Percentiles rank a stretch among this genome's conserved stretches.
Conservation (phyloP, 2,329 filamentous ascomycete species). For the Aspergillus sp. region DNA sequence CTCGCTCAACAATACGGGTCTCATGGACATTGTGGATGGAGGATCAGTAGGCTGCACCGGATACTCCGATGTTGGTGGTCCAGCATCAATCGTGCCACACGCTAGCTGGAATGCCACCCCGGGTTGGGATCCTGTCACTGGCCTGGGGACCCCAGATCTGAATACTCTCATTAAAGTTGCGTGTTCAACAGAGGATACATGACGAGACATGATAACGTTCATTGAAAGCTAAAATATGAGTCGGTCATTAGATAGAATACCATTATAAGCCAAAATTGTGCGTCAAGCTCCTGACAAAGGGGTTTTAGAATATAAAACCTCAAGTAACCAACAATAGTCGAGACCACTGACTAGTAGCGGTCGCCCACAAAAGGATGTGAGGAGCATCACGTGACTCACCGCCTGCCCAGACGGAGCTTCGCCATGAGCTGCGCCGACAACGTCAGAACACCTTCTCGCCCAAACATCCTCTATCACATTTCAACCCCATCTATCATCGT, state of each 20-base stretch:
- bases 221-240: too few species aligned
- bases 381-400: slow-evolving; percentile 2
- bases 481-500: neutral
- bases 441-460: slow-evolving; percentile 5
- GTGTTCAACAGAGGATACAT: neutral
- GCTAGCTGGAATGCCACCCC: slow-evolving; percentile 47
- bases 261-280: too few species aligned
- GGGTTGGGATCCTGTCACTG: slow-evolving; percentile 48
- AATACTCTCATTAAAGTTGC: slow-evolving; percentile 11
- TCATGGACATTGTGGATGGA: slow-evolving; percentile 46
- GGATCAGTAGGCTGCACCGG: slow-evolving; percentile 39
- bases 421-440: slow-evolving; percentile 11
- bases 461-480: neutral
- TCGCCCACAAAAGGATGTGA: neutral
- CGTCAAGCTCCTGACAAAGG: too few species aligned
- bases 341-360: neutral
- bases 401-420: slow-evolving; percentile 10
- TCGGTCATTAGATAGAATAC: too few species aligned
- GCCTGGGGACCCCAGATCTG: slow-evolving; percentile 24
- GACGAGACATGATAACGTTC: neutral
- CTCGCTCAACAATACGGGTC: slow-evolving; percentile 34
- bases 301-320: neutral
- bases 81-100: slow-evolving; percentile 34
- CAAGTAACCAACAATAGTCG: neutral
- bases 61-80: slow-evolving; percentile 30